Evolutionary conservation across 1,139 yeast species (phyloP).

Genomic region (Arxiozyma slooffiae): DNA sequence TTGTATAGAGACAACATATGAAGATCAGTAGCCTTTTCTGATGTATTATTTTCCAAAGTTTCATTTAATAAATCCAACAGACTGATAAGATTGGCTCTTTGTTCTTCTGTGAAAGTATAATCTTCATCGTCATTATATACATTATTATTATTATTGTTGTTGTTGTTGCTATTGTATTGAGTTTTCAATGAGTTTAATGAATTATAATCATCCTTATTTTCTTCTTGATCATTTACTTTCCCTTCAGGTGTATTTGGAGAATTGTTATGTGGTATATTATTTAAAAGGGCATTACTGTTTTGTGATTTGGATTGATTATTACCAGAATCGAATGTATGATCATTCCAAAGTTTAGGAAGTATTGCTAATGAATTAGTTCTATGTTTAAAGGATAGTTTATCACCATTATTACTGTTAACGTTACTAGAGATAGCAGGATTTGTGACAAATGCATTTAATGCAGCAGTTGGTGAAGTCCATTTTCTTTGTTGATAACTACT

Average conservation of each 20-base stretch:
- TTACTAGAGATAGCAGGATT: conserved; percentile 6
- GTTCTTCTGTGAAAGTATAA: conserved; percentile 14
- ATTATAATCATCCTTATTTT: neutral
- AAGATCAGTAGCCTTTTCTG: conserved; percentile 30
- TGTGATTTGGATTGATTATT: neutral
- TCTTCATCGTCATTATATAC: conserved; percentile 5
- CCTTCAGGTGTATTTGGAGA: neutral
- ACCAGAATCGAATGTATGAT: conserved; percentile 3
- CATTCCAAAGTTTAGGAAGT: conserved; percentile 10
- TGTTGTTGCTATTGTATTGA: neutral
- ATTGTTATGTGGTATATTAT: neutral
- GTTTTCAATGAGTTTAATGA: neutral
- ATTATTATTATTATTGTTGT: neutral
- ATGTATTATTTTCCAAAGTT: conserved; percentile 30
- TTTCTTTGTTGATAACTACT: conserved; percentile 5
- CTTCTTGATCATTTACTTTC: neutral
- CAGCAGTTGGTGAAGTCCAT: conserved; percentile 52
- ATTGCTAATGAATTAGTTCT: conserved; percentile 15
- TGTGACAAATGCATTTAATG: conserved; percentile 46
- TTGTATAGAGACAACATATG: conserved; percentile 29
- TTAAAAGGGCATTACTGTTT: neutral
- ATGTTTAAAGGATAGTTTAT: conserved; percentile 3
- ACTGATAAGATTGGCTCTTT: conserved; percentile 22
- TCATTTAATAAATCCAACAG: conserved; percentile 27
- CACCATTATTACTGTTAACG: neutral